Conservation (phyloP, 2,329 filamentous ascomycete genomes). For the Plectosphaerella plurivora region DNA sequence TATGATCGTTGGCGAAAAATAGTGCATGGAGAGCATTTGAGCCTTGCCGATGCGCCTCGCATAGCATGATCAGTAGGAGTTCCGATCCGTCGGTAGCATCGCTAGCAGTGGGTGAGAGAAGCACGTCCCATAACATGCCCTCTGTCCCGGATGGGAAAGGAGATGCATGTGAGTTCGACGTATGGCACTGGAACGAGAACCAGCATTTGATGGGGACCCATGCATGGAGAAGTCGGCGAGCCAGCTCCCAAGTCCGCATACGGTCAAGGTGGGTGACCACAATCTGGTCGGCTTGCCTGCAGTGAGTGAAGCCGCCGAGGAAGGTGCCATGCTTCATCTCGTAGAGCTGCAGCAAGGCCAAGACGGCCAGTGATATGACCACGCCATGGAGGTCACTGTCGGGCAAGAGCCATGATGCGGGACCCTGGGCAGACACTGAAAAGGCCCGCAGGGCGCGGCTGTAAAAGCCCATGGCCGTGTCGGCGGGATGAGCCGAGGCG, state of each 20-base stretch:
- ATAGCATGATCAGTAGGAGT: too few species aligned
- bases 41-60: too few species aligned
- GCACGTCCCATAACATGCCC: too few species aligned
- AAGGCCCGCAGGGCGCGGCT: not conserved
- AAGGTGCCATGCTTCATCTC: not conserved
- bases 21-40: too few species aligned
- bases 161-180: not conserved
- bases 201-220: not conserved
- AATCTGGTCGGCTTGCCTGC: not conserved
- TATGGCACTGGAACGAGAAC: not conserved
- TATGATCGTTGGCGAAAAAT: too few species aligned
- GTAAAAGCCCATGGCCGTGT: not conserved
- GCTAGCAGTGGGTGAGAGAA: too few species aligned
- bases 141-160: too few species aligned
- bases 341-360: not conserved
- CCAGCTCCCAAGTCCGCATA: not conserved
- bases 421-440: not conserved
- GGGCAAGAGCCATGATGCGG: not conserved
- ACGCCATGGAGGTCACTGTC: not conserved
- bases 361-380: not conserved
- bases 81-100: too few species aligned
- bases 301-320: not conserved
- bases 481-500: not conserved
- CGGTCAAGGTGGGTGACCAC: not conserved
- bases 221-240: not conserved